Conservation (phyloP, 768 basidiomycete species). For the Lentinula sp. region DNA sequence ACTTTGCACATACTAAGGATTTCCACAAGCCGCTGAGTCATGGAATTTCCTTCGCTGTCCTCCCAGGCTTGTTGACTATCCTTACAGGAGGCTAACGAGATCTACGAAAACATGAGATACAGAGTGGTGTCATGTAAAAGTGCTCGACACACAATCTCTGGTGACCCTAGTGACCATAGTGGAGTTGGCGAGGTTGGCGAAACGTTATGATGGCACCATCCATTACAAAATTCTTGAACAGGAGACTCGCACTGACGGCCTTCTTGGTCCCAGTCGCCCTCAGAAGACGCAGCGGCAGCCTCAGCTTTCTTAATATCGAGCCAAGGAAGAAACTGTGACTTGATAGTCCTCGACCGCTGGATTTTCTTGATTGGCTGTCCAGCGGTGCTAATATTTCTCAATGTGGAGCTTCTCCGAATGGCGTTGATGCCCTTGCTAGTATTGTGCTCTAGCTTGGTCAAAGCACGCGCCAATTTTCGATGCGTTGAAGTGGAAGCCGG, state of each 20-base stretch:
- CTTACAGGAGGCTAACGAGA: conserved; percentile 14
- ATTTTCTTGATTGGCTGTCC: not conserved
- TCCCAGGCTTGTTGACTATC: conserved; percentile 14
- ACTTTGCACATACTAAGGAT: not conserved
- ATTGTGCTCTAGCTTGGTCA: not conserved
- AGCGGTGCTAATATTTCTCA: not conserved
- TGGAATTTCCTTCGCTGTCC: conserved; percentile 8
- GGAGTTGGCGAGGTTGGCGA: not conserved
- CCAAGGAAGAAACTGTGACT: conserved; percentile 11
- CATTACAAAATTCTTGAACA: conserved; percentile 23
- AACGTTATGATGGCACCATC: conserved; percentile 11
- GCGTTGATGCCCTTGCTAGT: not conserved
- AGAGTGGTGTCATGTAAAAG: not conserved
- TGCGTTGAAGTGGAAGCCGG: not conserved
- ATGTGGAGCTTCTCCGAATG: not conserved
- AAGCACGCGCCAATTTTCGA: not conserved
- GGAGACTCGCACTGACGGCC: conserved; percentile 22
- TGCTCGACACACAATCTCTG: not conserved
- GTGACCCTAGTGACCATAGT: not conserved
- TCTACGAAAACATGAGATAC: not conserved
- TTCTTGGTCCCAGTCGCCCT: conserved; percentile 12
- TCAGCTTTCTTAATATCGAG: not conserved
- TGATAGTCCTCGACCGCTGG: conserved; percentile 7
- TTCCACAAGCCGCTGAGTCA: conserved; percentile 10
- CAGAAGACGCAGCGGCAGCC: not conserved